A percentile compares a stretch with the other conserved stretches of the same genome.
These are phyloP conservation scores for Camellia lanceoleosa DNA, from an alignment of 148 eudicot species.

Conservation along the genomic window DNA sequence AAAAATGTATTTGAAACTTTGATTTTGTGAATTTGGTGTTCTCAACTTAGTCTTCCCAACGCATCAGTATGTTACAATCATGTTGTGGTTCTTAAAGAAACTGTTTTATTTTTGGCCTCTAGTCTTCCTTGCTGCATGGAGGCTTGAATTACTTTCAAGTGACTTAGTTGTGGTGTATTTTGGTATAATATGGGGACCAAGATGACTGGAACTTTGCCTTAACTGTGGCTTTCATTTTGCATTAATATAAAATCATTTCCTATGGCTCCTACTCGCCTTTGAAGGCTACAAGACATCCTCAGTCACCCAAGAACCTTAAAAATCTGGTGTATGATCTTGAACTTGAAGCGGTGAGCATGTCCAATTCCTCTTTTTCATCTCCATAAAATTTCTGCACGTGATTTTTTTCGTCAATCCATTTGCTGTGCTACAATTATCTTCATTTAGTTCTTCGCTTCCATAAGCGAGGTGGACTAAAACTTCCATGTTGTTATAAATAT, in stretches of 20 bases:
- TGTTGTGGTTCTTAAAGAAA: background rate
- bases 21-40: too few relatives aligned
- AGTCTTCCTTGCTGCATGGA: background rate
- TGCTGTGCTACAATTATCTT: background rate
- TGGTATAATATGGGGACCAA: background rate
- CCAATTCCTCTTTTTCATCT: background rate
- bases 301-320: conserved; percentile 31
- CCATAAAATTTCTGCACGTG: background rate
- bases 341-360: conserved; percentile 39
- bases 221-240: conserved; percentile 14
- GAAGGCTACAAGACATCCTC: conserved; percentile 35
- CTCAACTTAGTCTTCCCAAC: background rate
- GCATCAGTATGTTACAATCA: too few relatives aligned
- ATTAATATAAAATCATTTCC: conserved; percentile 25
- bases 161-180: conserved; percentile 1
- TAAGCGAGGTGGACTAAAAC: background rate
- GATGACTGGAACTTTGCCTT: background rate
- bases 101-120: background rate
- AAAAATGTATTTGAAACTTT: too few relatives aligned
- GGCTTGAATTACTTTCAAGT: background rate
- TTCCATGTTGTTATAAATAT: background rate
- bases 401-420: background rate
- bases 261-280: conserved; percentile 32
- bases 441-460: background rate
- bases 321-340: conserved; percentile 38